Evolutionary conservation across 2,329 filamentous ascomycete genomes (phyloP).

Genomic region (Trichoderma breve): DNA sequence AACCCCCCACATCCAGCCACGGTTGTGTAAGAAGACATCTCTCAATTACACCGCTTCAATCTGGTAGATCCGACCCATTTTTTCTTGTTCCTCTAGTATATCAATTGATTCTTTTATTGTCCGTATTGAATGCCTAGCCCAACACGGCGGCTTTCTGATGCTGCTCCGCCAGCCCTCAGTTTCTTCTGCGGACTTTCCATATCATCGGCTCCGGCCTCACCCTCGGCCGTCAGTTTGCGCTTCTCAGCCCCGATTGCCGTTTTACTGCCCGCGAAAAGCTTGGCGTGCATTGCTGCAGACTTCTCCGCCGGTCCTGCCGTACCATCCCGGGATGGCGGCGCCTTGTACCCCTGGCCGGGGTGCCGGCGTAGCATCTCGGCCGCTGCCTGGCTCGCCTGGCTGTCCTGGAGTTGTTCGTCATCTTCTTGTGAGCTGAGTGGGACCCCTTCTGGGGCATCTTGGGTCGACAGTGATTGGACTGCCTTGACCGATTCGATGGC

Average conservation of each 20-base stretch:
- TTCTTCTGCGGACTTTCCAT: constrained; percentile 53
- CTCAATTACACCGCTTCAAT: not conserved
- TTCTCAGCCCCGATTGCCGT: constrained; percentile 48
- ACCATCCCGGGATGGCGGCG: constrained; percentile 45
- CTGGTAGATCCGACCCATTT: not conserved
- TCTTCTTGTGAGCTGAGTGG: constrained; percentile 28
- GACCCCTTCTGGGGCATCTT: constrained; percentile 30
- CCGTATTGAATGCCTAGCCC: constrained; percentile 55
- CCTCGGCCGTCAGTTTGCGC: constrained; percentile 45
- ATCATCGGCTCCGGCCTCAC: constrained; percentile 33
- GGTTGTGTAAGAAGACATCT: not conserved
- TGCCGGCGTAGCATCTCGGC: constrained; percentile 69
- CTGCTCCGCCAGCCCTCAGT: constrained; percentile 42
- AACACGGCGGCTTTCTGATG: constrained; percentile 41
- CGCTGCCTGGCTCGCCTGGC: constrained; percentile 75
- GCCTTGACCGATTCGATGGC: constrained; percentile 55
- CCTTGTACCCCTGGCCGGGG: constrained; percentile 52
- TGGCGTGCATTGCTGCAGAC: constrained; percentile 50
- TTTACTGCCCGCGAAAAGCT: constrained; percentile 42
- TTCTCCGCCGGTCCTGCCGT: constrained; percentile 45
- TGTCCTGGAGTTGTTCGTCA: constrained; percentile 60
- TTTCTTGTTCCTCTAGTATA: not conserved
- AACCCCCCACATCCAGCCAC: not conserved
- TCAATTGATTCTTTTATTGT: constrained; percentile 20
- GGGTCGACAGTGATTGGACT: constrained; percentile 34